phyloP scores from a whole-genome alignment of 164 flowering plant species.

The Vitis cinerea region DNA sequence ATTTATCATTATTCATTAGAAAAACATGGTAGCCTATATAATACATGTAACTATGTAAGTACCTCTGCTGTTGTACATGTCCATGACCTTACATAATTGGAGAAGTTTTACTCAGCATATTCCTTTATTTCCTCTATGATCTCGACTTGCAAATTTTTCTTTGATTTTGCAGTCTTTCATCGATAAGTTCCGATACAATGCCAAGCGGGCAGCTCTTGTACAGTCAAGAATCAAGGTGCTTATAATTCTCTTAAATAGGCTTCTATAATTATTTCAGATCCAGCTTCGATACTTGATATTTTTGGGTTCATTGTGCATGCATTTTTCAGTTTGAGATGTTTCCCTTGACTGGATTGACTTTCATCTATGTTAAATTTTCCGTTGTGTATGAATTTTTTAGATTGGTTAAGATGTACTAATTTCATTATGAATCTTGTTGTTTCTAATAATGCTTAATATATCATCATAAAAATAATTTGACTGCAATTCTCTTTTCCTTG shows the following conservation, averaged over 20 bases:
- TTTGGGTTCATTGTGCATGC: neutral
- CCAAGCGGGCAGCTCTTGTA: slow-evolving; percentile 98
- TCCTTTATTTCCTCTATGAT: no score
- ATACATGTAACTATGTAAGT: no score
- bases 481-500: neutral
- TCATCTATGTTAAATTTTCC: neutral
- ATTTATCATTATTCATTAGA: no score
- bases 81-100: no score
- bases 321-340: neutral
- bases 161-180: slow-evolving; percentile 70
- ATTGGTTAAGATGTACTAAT: no score
- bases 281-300: neutral
- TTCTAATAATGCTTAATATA: neutral
- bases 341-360: neutral
- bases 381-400: neutral
- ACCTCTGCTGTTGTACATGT: no score
- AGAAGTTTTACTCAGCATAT: no score
- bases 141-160: neutral
- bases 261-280: neutral
- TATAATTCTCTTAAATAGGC: neutral
- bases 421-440: neutral
- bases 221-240: slow-evolving; percentile 98
- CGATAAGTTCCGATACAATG: slow-evolving; percentile 96
- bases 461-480: neutral
- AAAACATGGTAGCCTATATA: no score